Evolutionary conservation across 1,284 basidiomycete genomes (phyloP), one percentile per base, ranked within the genome.

Genomic region (Naganishia liquefaciens): DNA sequence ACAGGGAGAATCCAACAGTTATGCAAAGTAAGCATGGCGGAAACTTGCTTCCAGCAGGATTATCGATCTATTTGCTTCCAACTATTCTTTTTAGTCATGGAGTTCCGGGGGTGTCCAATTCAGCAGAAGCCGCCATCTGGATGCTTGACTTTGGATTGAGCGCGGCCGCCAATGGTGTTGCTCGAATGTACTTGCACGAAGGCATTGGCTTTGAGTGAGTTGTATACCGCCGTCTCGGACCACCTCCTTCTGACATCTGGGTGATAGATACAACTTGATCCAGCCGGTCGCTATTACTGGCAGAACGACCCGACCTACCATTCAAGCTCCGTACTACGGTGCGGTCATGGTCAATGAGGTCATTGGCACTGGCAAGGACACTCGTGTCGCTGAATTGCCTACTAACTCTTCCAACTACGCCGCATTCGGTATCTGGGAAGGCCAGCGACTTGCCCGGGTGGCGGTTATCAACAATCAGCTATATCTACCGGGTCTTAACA

Each of bases 51-150:
- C 2, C 83, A 83, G 13, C 80, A 88, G 63, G 79, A 82, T 50
- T 74, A 79, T 37, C 76, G 76, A 10, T 28, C 81, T 80, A 63
- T 78, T 80, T 30, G 79, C 82, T 46, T n/a, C 81, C 82, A 21
- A 66, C 64, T 62, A 5, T 79, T 83, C 0, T 76, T 78, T 54
- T 27, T 75, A 71, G 46, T 68, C 82, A 80, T 80, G 87, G 88
- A 63, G 84, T 85, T 10, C 86, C 87, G 39, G 84, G 84, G 3
- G 84, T 88, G 19, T 87, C 86, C 73, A 86, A 89, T 71, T 84
- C 84, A 0, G 88, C 84, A 13, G 88, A 87, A 43, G 85, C 87
- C 3, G 85, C 86, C 21, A 76, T 89, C 23, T 88, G 88, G 87
- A 80, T 82, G 2, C 76, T 88, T 65, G 87, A 89, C 72, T 87